These are phyloP conservation scores for Poronia punctata DNA, from an alignment of 495 filamentous ascomycete genomes.

Conservation along the genomic window DNA sequence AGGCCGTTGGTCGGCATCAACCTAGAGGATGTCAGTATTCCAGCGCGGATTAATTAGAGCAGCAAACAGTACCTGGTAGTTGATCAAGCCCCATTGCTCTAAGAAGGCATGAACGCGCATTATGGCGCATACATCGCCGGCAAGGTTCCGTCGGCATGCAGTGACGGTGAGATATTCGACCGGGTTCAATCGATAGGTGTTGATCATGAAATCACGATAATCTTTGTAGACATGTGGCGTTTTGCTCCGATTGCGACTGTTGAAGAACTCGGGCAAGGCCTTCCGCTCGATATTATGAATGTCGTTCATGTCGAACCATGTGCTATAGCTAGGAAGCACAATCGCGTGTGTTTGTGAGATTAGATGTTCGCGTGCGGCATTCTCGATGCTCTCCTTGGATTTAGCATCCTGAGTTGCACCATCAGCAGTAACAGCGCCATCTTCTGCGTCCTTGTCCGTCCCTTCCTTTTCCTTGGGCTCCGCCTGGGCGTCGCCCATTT, in stretches of 20 bases:
- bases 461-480: constrained; percentile 42
- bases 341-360: constrained; percentile 89
- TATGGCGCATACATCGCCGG: constrained; percentile 96
- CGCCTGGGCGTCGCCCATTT: constrained; percentile 70
- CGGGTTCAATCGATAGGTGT: constrained; percentile 92
- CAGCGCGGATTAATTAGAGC: background rate
- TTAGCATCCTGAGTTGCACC: constrained; percentile 39
- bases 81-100: constrained; percentile 99
- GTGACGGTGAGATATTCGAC: constrained; percentile 95
- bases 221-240: constrained; percentile 97
- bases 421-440: constrained; percentile 31
- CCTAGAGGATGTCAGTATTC: constrained; percentile 46
- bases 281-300: constrained; percentile 86
- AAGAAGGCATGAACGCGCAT: constrained; percentile 97
- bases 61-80: constrained; percentile 76
- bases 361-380: constrained; percentile 80
- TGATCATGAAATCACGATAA: constrained; percentile 99
- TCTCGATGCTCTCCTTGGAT: constrained; percentile 73
- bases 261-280: constrained; percentile 94
- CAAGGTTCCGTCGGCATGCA: constrained; percentile 91
- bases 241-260: constrained; percentile 95
- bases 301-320: constrained; percentile 96
- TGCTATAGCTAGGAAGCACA: constrained; percentile 90
- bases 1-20: constrained; percentile 89
- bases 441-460: constrained; percentile 39